phyloP scores from a whole-genome alignment of 805 yeast genomes.

The Kodamaea lidongshanica region DNA sequence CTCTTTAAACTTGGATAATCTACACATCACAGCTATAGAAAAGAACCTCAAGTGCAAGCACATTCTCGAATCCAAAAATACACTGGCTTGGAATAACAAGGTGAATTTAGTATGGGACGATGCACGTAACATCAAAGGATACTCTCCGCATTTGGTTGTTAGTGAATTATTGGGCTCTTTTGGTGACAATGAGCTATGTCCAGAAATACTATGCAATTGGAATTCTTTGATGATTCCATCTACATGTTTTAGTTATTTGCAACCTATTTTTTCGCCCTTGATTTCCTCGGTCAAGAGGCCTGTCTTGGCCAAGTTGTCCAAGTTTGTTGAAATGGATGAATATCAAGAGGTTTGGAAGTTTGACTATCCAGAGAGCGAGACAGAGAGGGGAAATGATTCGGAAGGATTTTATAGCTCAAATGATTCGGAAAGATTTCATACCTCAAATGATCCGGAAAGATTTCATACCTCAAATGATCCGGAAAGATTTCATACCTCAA shows the following conservation, averaged over 20 bases:
- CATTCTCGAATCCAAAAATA: slow-evolving; percentile 44
- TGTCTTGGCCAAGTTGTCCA: slow-evolving; percentile 17
- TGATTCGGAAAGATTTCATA: too few relatives aligned
- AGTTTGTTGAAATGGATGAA: slow-evolving; percentile 23
- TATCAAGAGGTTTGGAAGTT: slow-evolving; percentile 57
- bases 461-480: too few relatives aligned
- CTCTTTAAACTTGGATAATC: slow-evolving; percentile 12
- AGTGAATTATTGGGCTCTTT: slow-evolving; percentile 86
- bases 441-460: too few relatives aligned
- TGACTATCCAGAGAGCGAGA: slow-evolving; percentile 46
- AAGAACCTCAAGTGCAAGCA: slow-evolving; percentile 59
- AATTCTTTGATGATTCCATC: slow-evolving; percentile 40
- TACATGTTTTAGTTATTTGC: slow-evolving; percentile 51
- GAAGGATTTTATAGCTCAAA: too few relatives aligned
- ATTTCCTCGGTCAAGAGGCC: slow-evolving; percentile 13
- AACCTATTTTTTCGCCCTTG: slow-evolving; percentile 63
- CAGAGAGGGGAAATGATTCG: too few relatives aligned
- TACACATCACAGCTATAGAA: slow-evolving; percentile 51
- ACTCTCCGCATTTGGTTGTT: slow-evolving; percentile 54
- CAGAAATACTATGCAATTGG: slow-evolving; percentile 55
- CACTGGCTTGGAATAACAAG: slow-evolving; percentile 44
- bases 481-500: too few relatives aligned
- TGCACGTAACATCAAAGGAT: slow-evolving; percentile 35
- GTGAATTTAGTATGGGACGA: slow-evolving; percentile 55
- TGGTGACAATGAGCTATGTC: slow-evolving; percentile 87